Evolutionary conservation across 1,284 basidiomycete species (phyloP).

Genomic region (Microbotryum saponariae): DNA sequence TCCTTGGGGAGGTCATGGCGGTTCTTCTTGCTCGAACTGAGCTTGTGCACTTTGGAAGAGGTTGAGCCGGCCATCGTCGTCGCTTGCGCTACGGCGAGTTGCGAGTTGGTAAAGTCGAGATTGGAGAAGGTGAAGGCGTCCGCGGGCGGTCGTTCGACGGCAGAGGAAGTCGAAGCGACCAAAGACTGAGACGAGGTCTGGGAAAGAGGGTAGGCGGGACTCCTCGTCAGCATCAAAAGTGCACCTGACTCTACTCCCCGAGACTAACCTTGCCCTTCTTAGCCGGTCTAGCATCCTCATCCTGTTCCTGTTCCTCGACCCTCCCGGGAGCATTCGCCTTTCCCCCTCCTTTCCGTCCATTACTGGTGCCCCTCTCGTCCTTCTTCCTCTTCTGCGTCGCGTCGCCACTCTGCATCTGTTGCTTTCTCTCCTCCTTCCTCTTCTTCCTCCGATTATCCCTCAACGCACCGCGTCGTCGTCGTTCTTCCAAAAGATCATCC

Average conservation of each 20-base stretch:
- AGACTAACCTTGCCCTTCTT: conserved; percentile 24
- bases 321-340: conserved; percentile 16
- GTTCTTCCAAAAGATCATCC: conserved; percentile 73
- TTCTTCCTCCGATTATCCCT: conserved; percentile 73
- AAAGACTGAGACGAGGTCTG: too few relatives aligned
- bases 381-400: conserved; percentile 51
- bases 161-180: conserved; percentile 4
- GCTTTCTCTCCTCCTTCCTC: conserved; percentile 69
- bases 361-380: conserved; percentile 44
- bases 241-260: neutral
- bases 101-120: conserved; percentile 46
- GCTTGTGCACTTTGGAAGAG: conserved; percentile 14
- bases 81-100: conserved; percentile 26
- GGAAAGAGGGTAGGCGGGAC: neutral
- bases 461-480: conserved; percentile 65
- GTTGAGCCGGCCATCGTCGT: too few relatives aligned
- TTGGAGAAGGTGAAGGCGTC: conserved; percentile 62
- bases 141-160: conserved; percentile 39
- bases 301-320: neutral
- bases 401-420: conserved; percentile 52
- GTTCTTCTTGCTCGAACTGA: conserved; percentile 48
- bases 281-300: conserved; percentile 17
- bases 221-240: neutral
- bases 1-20: conserved; percentile 61
- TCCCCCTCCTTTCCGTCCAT: conserved; percentile 34